Evolutionary conservation across 1,284 basidiomycete genomes (phyloP).

Genomic region (Rhodofomes roseus): DNA sequence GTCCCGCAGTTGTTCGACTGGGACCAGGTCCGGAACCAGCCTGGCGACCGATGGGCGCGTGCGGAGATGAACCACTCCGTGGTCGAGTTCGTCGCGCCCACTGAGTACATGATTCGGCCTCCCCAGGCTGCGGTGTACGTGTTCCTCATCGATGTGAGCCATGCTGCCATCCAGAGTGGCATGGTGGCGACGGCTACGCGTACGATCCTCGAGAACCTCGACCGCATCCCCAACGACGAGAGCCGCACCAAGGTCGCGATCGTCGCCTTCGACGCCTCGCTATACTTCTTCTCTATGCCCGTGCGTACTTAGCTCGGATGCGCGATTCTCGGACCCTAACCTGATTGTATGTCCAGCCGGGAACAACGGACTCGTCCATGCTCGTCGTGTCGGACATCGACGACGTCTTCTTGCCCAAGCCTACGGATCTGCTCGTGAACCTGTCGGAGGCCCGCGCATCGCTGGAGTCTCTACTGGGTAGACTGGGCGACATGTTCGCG

Average conservation of each 20-base stretch:
- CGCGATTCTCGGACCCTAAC: slow-evolving; percentile 1
- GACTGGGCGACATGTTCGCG: slow-evolving; percentile 95
- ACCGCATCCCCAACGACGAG: slow-evolving; percentile 94
- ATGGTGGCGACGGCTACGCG: slow-evolving; percentile 98
- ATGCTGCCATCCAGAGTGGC: slow-evolving; percentile 87
- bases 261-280: slow-evolving; percentile 87
- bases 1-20: slow-evolving; percentile 99
- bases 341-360: slow-evolving; percentile 47
- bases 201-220: slow-evolving; percentile 92
- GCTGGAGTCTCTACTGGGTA: slow-evolving; percentile 79
- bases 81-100: slow-evolving; percentile 96
- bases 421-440: slow-evolving; percentile 93
- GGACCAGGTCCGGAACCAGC: slow-evolving; percentile 92
- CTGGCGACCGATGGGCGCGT: slow-evolving; percentile 92
- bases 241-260: slow-evolving; percentile 90
- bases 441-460: slow-evolving; percentile 81
- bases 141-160: slow-evolving; percentile 96
- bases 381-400: slow-evolving; percentile 96
- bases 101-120: slow-evolving; percentile 99
- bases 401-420: slow-evolving; percentile 97
- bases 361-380: slow-evolving; percentile 86
- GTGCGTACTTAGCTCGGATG: slow-evolving; percentile 36
- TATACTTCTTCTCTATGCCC: slow-evolving; percentile 96
- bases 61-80: slow-evolving; percentile 92
- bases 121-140: slow-evolving; percentile 97